Base-by-base conservation (phyloP, 2,329 filamentous ascomycete species). In the Hypoxylon sp. region DNA sequence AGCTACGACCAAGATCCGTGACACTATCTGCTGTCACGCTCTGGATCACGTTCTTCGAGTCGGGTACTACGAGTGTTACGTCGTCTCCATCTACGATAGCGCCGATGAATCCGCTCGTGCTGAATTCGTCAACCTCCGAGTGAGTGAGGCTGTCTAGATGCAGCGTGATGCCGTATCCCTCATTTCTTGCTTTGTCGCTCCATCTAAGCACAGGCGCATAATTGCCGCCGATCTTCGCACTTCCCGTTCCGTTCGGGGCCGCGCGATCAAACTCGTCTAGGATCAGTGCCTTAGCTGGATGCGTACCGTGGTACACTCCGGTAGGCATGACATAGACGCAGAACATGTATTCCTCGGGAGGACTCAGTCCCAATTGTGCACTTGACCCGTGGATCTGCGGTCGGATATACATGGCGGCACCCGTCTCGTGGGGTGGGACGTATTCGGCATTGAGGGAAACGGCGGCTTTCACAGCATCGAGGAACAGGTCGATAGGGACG, bases 171-270 rank as follows among this genome's bases (percentile, higher is more conserved):
- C 93, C 94, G 77, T 88, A 98, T 32, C 95, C 95, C 66, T 93
- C 88, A 17, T 85, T 83, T 64, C 91, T 85, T 0, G 96, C 95
- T 76, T 88, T 91, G 75, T 97, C 94, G 77, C 93, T 97, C 86
- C 93, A 94, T 62, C 92, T 86, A 75, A 98, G 82, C 4, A 98
- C 95, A 2, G 95, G 95, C 8, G 94, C 95, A 78, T 98, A 98
- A 82, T 98, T 98, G 13, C 95, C 96, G 27, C 96, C 95, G 2
- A 98, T 87, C 82, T 98, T 98, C n/a, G 93, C 95, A 69, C 89
- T 91, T 0, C 95, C 95, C 0, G 93, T 97, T 0, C 95, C 95
- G 75, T 94, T 89, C 0, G 96, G 95, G n/a, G 95, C 95, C 0
- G 94, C 89, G 31, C 95, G 92, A 80, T 98, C 95, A 78, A 98